Conservation (phyloP, 148 eudicot species). For the Suaeda aralocaspica region DNA sequence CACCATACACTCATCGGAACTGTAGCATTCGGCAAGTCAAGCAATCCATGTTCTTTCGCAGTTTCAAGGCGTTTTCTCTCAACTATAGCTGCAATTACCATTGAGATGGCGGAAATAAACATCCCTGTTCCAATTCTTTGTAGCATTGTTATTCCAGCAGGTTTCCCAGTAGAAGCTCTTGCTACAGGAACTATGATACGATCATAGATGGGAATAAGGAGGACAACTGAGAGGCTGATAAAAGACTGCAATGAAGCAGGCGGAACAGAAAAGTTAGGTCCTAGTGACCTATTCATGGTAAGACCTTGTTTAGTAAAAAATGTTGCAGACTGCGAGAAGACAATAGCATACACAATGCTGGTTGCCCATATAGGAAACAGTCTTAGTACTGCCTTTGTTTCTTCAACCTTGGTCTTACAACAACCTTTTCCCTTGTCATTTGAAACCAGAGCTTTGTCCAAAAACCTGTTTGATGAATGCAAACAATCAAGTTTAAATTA, state of each 20-base stretch:
- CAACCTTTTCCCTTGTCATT: slow-evolving; percentile 34
- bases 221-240: slow-evolving; percentile 33
- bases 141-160: slow-evolving; percentile 61
- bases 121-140: slow-evolving; percentile 61
- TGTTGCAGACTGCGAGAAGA: slow-evolving; percentile 54
- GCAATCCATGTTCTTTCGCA: slow-evolving; percentile 41
- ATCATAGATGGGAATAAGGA: slow-evolving; percentile 62
- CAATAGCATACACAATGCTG: slow-evolving; percentile 49
- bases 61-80: slow-evolving; percentile 50
- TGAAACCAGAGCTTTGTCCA: slow-evolving; percentile 56
- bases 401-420: slow-evolving; percentile 53
- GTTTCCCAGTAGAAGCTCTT: slow-evolving; percentile 41
- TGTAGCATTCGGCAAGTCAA: slow-evolving; percentile 36
- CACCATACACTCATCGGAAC: slow-evolving; percentile 72
- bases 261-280: slow-evolving; percentile 41
- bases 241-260: slow-evolving; percentile 64
- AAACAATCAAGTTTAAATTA: not conserved
- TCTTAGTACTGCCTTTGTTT: slow-evolving; percentile 55
- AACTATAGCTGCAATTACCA: slow-evolving; percentile 55
- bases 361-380: slow-evolving; percentile 61
- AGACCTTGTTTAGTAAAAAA: slow-evolving; percentile 73
- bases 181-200: slow-evolving; percentile 52
- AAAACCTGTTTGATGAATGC: slow-evolving; percentile 38
- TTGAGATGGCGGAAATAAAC: slow-evolving; percentile 36
- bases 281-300: slow-evolving; percentile 61